Evolutionary conservation across 345 rosid species (phyloP), one percentile per base, ranked within the genome.

Genomic region (Durio zibethinus): DNA sequence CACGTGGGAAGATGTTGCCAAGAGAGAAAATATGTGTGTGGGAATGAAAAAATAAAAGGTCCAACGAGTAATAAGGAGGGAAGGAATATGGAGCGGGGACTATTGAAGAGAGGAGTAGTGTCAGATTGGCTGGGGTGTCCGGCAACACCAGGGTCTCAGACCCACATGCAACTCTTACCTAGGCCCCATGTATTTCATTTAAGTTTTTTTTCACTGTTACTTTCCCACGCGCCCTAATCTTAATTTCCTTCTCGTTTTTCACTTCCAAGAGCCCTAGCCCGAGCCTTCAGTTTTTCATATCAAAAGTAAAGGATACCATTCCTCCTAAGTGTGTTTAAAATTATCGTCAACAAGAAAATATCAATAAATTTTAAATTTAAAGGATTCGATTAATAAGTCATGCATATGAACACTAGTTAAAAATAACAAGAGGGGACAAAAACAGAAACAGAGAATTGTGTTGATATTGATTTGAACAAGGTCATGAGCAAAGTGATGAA

Each of bases 1-100:
- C 92, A 90, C 87, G 93, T 88, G 89, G 84, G 80, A 78, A 71
- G 73, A 35, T 27, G 81, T 52, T 71, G 74, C 27, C 27, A 20
- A 71, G 36, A 50, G 10, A 18, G 27, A 83, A 71, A 73, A n/a
- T 36, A 10, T 45, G 33, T 59, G 35, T 45, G 29, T 20, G 45
- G 36, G 5, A 1, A 25, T 65, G 84, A 81, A 81, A 66, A 53
- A 64, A 27, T 43, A 9, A 18, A 23, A 42, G 76, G 78, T 73
- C 72, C 6, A 33, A 4, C 45, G 76, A 73, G 40, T 45, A 48
- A 59, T 27, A 53, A 61, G 65, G 82, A 54, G 65, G 69, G 45
- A 69, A 68, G 69, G 78, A 77, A 76, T 72, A 79, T 70, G 79
- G 75, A 78, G 59, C 57, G 33, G 48, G 60, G 71, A 47, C 1